Evolutionary conservation across 257 asterid species (phyloP).

Genomic region (Verbena officinalis): DNA sequence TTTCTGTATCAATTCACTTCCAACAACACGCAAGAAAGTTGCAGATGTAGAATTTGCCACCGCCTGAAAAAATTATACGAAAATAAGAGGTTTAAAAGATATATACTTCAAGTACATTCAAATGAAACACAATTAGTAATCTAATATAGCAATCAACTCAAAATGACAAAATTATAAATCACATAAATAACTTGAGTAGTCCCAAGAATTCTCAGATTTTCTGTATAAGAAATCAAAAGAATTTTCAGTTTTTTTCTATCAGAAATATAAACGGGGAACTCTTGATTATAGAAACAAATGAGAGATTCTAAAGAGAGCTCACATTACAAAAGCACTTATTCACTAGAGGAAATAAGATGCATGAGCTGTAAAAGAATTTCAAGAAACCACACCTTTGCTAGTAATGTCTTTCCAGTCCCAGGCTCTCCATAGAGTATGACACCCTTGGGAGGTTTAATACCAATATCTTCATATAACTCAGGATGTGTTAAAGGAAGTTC

Average conservation of each 20-base stretch:
- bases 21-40: conserved; percentile 95
- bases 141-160: not conserved
- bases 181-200: no score
- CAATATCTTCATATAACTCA: conserved; percentile 76
- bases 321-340: not conserved
- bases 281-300: conserved; percentile 2
- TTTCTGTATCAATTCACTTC: conserved; percentile 90
- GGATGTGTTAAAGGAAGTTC: conserved; percentile 68
- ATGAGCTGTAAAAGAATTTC: not conserved
- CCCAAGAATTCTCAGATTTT: no score
- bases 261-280: no score
- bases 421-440: conserved; percentile 98
- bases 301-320: not conserved
- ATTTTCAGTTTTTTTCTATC: no score
- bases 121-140: not conserved
- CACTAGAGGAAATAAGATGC: conserved; percentile 2
- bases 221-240: no score
- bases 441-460: conserved; percentile 93
- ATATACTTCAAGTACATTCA: not conserved
- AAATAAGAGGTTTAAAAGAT: conserved; percentile 18
- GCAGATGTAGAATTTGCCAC: conserved; percentile 98
- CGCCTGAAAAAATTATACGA: conserved; percentile 51
- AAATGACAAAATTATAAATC: conserved; percentile 1
- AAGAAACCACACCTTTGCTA: conserved; percentile 75
- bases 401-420: conserved; percentile 93